Evolutionary conservation across 495 filamentous ascomycete species (phyloP), one percentile per base, ranked within the genome.

Genomic region (Astrocystis sublimbata): DNA sequence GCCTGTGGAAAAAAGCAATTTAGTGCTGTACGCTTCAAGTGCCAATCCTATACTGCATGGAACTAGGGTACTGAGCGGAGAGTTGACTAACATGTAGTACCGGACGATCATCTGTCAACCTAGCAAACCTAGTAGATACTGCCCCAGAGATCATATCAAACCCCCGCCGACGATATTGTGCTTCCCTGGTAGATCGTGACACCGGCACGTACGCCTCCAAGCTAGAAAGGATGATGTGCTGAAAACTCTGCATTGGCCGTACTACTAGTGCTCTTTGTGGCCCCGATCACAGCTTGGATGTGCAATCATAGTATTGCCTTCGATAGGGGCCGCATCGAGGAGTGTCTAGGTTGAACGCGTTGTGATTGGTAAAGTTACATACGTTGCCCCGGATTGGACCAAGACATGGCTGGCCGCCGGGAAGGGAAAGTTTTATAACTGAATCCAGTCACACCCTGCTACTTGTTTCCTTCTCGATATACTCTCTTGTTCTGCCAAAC

Each of bases 361-460:
- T 31, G 56, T 26, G 42, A 58, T 58, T 58, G 56, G 56, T 28
- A 36, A 58, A 19, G 56, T 38, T n/a, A 36, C 41, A 47, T 46
- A n/a, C 12, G 55, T 24, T 28, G 28, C 19, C 26, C 38, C 3
- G 9, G 17, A 23, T 56, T 10, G 53, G 53, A 45, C 45, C 15
- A 23, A 23, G 6, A 28, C 54, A n/a, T 57, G 38, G 24, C 45
- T 36, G 52, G 54, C 17, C 21, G 13, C 19, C 30, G n/a, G 13
- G 38, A 28, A 58, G 54, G 30, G 24, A 42, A 13, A 1, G n/a
- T 7, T 58, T 58, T 58, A 58, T 58, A 58, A 58, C 30, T 19
- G 6, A 36, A 26, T 30, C 28, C 0, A 24, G 51, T 33, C 40
- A 31, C 41, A 45, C 17, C 23, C 17, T 5, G n/a, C 13, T 19